Percentiles rank a stretch among this genome's conserved stretches.
These are phyloP conservation scores for Talaromyces funiculosus DNA, from an alignment of 2,329 filamentous ascomycete genomes.

Conservation along the genomic window DNA sequence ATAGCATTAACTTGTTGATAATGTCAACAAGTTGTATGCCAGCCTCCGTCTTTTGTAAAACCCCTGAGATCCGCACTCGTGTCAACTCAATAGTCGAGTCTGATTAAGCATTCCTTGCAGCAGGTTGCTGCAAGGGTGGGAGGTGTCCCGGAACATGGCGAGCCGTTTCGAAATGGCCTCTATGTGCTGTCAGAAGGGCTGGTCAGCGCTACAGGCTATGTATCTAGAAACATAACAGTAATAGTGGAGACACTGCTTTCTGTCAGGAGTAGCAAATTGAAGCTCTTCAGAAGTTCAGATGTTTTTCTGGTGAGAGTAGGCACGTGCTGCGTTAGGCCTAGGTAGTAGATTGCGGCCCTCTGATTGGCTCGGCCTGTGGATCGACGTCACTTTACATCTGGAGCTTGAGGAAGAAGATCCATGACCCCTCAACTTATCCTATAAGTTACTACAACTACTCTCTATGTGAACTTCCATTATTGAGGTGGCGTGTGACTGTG, in stretches of 20 bases:
- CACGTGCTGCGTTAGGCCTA: background rate
- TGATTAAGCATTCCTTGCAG: slow-evolving; percentile 8
- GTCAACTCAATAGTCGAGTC: background rate
- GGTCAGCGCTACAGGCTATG: background rate
- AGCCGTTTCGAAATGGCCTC: background rate
- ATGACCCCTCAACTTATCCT: background rate
- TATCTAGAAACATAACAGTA: background rate
- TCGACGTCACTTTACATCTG: slow-evolving; percentile 2
- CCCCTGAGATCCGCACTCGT: background rate
- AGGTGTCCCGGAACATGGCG: background rate
- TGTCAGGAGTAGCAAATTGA: too few species aligned
- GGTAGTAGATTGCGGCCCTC: background rate
- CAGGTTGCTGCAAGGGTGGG: slow-evolving; percentile 5
- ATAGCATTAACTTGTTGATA: background rate
- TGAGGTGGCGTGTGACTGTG: too few species aligned
- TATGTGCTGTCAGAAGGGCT: background rate
- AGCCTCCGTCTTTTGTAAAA: background rate
- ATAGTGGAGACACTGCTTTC: background rate
- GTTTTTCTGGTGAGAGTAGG: too few species aligned
- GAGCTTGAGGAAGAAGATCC: background rate
- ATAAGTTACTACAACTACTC: too few species aligned
- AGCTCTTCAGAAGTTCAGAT: background rate
- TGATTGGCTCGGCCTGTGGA: background rate
- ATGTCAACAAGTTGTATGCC: background rate
- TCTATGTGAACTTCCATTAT: too few species aligned